These are phyloP conservation scores for Musa beccarii DNA, from an alignment of 176 grass and related monocot species.

Conservation along the genomic window DNA sequence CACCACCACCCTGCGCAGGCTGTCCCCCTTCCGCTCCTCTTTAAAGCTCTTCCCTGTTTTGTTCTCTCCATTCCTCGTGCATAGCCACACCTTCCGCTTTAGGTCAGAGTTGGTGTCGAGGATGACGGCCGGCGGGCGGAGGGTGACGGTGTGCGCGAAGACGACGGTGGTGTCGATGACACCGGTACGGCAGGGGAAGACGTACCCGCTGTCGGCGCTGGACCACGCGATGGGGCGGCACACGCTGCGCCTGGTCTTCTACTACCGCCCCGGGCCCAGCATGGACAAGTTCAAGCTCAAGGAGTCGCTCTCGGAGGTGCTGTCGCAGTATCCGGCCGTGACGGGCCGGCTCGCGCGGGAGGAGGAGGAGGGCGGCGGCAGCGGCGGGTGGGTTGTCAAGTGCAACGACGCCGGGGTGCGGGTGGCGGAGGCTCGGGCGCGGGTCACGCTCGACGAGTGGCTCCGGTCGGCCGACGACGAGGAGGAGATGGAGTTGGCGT, in stretches of 20 bases:
- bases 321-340: slow-evolving; percentile 77
- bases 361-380: slow-evolving; percentile 10
- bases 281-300: slow-evolving; percentile 42
- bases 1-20: too few relatives aligned
- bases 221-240: slow-evolving; percentile 64
- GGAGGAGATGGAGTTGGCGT: slow-evolving; percentile 66
- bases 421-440: slow-evolving; percentile 45
- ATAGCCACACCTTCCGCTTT: too few relatives aligned
- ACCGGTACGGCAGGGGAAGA: slow-evolving; percentile 66
- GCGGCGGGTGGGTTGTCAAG: slow-evolving; percentile 44
- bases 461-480: slow-evolving; percentile 44
- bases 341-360: slow-evolving; percentile 41
- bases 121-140: slow-evolving; percentile 21
- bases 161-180: slow-evolving; percentile 51
- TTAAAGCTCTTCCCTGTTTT: too few relatives aligned
- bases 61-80: too few relatives aligned
- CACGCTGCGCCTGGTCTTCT: slow-evolving; percentile 49
- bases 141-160: slow-evolving; percentile 57
- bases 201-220: slow-evolving; percentile 39
- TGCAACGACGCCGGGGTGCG: slow-evolving; percentile 93
- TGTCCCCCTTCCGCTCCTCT: too few relatives aligned
- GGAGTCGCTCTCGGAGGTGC: slow-evolving; percentile 67
- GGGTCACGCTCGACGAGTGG: slow-evolving; percentile 56
- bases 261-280: slow-evolving; percentile 39
- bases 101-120: background rate